These are phyloP conservation scores for Ophiocordyceps sinensis DNA, from an alignment of 2,329 filamentous ascomycete genomes.

Conservation along the genomic window DNA sequence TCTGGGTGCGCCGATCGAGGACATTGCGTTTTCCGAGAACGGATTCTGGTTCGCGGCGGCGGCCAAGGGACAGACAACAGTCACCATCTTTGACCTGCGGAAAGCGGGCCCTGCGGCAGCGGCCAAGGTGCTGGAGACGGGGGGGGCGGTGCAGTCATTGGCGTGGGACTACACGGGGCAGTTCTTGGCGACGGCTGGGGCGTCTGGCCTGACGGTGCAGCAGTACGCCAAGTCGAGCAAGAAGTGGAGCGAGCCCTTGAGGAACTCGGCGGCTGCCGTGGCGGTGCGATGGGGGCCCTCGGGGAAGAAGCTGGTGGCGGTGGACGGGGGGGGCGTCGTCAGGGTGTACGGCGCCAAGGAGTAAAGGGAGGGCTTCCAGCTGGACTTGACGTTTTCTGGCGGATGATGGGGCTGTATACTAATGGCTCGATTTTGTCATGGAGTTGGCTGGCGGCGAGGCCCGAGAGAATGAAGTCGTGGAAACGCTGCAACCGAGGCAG, in stretches of 20 bases:
- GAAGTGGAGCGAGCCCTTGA: conserved; percentile 75
- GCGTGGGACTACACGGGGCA: conserved; percentile 93
- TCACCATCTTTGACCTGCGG: conserved; percentile 83
- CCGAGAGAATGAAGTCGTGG: too few relatives aligned
- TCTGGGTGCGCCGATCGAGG: conserved; percentile 54
- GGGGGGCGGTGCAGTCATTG: conserved; percentile 60
- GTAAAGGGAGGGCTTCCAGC: conserved; percentile 10
- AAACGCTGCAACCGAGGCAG: too few relatives aligned
- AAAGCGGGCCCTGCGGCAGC: conserved; percentile 73
- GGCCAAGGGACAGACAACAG: conserved; percentile 59
- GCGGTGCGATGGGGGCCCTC: conserved; percentile 64
- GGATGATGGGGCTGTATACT: too few relatives aligned
- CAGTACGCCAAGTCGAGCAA: conserved; percentile 81
- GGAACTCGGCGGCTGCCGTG: conserved; percentile 58
- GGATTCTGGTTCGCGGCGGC: conserved; percentile 88
- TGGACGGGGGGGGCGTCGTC: conserved; percentile 62
- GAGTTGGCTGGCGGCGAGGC: too few relatives aligned
- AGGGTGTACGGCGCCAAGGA: conserved; percentile 50
- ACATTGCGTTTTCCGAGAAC: conserved; percentile 84
- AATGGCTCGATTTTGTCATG: too few relatives aligned
- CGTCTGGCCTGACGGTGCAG: conserved; percentile 70
- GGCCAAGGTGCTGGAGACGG: conserved; percentile 76
- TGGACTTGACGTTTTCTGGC: not conserved
- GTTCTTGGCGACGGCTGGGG: conserved; percentile 71
- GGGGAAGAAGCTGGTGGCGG: conserved; percentile 59